Percentiles rank a stretch among this genome's conserved stretches.
These are phyloP conservation scores for Paecilomyces sp. DNA, from an alignment of 2,329 filamentous ascomycete genomes.

Conservation along the genomic window DNA sequence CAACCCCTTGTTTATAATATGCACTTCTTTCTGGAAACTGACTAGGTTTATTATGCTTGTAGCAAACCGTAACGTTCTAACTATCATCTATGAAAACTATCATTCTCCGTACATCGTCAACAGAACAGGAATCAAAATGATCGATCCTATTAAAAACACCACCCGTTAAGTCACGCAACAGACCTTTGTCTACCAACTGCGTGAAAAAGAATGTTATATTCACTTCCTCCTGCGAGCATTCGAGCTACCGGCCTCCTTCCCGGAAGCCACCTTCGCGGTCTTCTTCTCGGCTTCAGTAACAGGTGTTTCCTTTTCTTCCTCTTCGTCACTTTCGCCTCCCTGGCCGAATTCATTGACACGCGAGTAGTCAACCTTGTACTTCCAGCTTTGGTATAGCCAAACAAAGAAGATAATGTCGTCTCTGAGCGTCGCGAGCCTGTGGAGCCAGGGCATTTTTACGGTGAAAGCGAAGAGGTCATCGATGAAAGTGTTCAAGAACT, in stretches of 20 bases:
- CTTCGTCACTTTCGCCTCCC: conserved; percentile 81
- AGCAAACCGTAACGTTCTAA: background rate
- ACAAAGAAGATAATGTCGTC: conserved; percentile 99
- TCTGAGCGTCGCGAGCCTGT: conserved; percentile 82
- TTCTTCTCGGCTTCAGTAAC: conserved; percentile 13
- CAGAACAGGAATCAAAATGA: background rate
- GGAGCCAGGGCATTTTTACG: conserved; percentile 96
- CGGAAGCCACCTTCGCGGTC: conserved; percentile 18
- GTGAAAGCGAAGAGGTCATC: conserved; percentile 98
- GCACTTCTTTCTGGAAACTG: background rate
- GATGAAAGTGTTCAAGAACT: conserved; percentile 98
- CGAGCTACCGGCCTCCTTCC: conserved; percentile 18
- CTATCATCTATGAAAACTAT: background rate
- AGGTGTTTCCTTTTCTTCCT: conserved; percentile 46
- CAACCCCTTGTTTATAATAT: background rate
- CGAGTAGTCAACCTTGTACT: conserved; percentile 84
- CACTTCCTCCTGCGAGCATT: conserved; percentile 29
- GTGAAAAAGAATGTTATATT: background rate
- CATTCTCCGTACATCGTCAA: background rate
- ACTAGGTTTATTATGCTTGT: background rate
- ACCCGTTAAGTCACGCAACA: background rate
- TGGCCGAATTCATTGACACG: conserved; percentile 97
- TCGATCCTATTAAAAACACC: too few species aligned
- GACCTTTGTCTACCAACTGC: background rate
- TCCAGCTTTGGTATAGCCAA: conserved; percentile 90